Base-by-base conservation (phyloP, 1,139 yeast species). In the Geotrichum fermentans region DNA sequence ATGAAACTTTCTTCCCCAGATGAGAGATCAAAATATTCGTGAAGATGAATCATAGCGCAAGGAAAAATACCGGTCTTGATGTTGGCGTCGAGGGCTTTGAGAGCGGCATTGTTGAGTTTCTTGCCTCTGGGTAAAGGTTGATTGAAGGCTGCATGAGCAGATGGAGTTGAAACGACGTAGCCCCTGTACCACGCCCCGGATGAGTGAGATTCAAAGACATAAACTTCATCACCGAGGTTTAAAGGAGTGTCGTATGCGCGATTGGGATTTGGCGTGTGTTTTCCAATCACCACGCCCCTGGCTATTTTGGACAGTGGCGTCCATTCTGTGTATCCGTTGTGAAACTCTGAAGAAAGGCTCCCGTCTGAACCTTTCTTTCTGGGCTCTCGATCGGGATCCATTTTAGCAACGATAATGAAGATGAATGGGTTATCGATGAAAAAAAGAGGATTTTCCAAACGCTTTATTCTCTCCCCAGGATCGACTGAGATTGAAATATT, bases 161-260 rank as follows among this genome's bases (percentile, higher is more conserved):
- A 50, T 7, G 68, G 66, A 10, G 62, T 47, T 5, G 62, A 52
- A 13, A 66, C 71, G 4, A 78, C 73, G 64, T 87, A 86, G 16
- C 90, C 96, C 60, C 96, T 74, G 33, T 82, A 89, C 96, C 96
- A 87, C 53, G 77, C 77, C n/a, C 73, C 73, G 43, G 65, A 55
- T 40, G 71, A 71, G 56, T 77, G 77, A 26, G 81, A 73, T 64
- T 88, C 96, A 61, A 88, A 85, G 32, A 86, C 72, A 63, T 77
- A 86, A 24, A 86, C 80, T 55, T 83, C 86, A 63, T 88, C 95
- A 30, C 96, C 96, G 18, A 88, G 83, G 61, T 80, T 82, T 48
- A 87, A 65, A 59, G 55, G 35, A n/a, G 53, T 44, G 29, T 50
- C 53, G 43, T 40, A 38, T 30, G 39, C 46, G 32, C 52, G 22